Evolutionary conservation across 192 early-diverging fungal genomes (phyloP).

Genomic region (Coemansia sp.): DNA sequence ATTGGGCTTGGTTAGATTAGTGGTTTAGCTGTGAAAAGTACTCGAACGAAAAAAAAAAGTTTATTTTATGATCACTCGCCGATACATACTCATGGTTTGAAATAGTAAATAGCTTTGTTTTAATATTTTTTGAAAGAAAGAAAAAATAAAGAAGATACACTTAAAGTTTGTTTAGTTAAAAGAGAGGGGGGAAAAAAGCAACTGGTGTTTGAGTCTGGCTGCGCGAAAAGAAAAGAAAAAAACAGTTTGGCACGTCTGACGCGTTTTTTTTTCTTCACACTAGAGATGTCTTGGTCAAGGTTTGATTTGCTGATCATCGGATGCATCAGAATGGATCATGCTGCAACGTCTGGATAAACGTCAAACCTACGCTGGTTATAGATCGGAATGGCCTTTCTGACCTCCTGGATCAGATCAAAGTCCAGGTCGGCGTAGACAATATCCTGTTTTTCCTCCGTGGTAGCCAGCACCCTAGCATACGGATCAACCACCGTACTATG

Average conservation of each 20-base stretch:
- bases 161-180: background rate
- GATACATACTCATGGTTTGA: slow-evolving; percentile 11
- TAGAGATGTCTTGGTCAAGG: too few species aligned
- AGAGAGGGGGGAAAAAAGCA: background rate
- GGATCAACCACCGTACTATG: slow-evolving; percentile 92
- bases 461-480: slow-evolving; percentile 71
- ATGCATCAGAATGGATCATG: background rate
- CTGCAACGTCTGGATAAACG: slow-evolving; percentile 77
- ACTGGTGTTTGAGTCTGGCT: background rate
- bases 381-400: slow-evolving; percentile 76
- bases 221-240: slow-evolving; percentile 4
- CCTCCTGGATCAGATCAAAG: slow-evolving; percentile 59
- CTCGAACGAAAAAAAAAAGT: too few species aligned
- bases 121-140: background rate
- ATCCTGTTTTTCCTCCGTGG: slow-evolving; percentile 71
- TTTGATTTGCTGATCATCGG: background rate
- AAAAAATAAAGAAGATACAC: background rate
- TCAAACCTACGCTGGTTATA: slow-evolving; percentile 85
- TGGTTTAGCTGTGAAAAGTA: too few species aligned
- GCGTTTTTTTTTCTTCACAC: background rate
- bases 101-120: background rate
- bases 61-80: too few species aligned
- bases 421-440: slow-evolving; percentile 84
- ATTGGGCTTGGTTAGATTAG: too few species aligned
- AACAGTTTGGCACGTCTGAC: background rate